These are phyloP conservation scores for Phytopythium cucurbitacearum DNA, from an alignment of 352 stramenopile genomes.

Conservation along the genomic window DNA sequence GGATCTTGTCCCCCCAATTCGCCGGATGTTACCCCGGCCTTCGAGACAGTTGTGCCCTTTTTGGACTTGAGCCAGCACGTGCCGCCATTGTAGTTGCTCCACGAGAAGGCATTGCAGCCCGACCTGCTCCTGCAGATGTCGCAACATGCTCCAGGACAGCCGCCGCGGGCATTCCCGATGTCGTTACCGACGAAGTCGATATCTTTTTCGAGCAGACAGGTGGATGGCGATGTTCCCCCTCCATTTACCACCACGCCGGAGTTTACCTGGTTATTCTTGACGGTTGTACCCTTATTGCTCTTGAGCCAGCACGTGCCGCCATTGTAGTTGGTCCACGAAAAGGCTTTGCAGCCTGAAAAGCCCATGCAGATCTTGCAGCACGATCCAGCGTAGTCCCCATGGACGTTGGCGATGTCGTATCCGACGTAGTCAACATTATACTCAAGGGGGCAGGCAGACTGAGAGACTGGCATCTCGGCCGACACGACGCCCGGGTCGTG, in stretches of 20 bases:
- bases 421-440: slow-evolving; percentile 1
- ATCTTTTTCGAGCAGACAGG: neutral
- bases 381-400: neutral
- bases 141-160: neutral
- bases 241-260: slow-evolving; percentile 9
- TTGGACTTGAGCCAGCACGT: slow-evolving; percentile 57
- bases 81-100: slow-evolving; percentile 34
- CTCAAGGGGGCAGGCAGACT: neutral
- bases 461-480: slow-evolving; percentile 4
- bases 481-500: slow-evolving; percentile 8
- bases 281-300: slow-evolving; percentile 5
- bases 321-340: slow-evolving; percentile 39
- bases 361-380: slow-evolving; percentile 1
- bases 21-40: neutral
- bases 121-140: neutral
- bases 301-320: slow-evolving; percentile 62
- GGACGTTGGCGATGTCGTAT: neutral
- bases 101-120: slow-evolving; percentile 40
- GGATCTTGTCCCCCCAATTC: slow-evolving; percentile 3
- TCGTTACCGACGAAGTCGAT: slow-evolving; percentile 1
- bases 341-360: slow-evolving; percentile 25
- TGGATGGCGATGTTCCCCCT: neutral
- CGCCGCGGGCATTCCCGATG: neutral
- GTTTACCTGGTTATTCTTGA: neutral
- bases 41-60: neutral